Base-by-base conservation (phyloP, 306 rosid species). In the Castanea crenata region DNA sequence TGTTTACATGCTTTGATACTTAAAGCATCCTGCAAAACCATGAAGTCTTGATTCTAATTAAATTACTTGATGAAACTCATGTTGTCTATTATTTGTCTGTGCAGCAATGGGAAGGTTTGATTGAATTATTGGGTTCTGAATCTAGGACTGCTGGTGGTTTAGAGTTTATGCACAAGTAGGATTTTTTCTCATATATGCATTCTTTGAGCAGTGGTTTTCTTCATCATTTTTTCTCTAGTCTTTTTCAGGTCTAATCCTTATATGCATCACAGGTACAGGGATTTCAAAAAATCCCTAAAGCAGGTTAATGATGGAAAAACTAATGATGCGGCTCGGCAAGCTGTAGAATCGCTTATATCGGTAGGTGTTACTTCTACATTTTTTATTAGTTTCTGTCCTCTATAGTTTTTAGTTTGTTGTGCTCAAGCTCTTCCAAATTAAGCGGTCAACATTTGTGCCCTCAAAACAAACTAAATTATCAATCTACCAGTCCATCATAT, bases 21-120 rank as follows among this genome's bases (percentile, higher is more conserved):
- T 58, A 55, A 29, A n/a, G 57, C 31, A 46, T 23, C 35, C 58
- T 56, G 56, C 25, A 23, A 80, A n/a, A 56, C 34, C 61, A 29
- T 51, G 5, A 41, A 85, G 61, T 52, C 71, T 65, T 29, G 31
- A 70, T 57, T 64, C 46, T 82, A 74, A 69, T 70, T 74, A 59
- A 67, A 71, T 61, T 78, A 46, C 76, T 71, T 80, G 3, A 35
- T 27, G 34, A 44, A 20, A 58, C 76, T 62, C 34, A 25, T 73
- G 41, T 41, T 25, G 11, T 74, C 44, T 71, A 44, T 77, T 46
- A 25, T 77, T 73, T 19, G 68, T 72, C 44, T 19, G 16, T 85
- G 74, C 92, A 92, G 99, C 97, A 90, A 92, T 94, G 99, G 97
- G 97, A 94, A 84, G 97, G 97, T 56, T 76, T 94, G 79, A 92